These are phyloP conservation scores for Amniculicola lignicola DNA, from an alignment of 495 filamentous ascomycete genomes.

Conservation along the genomic window DNA sequence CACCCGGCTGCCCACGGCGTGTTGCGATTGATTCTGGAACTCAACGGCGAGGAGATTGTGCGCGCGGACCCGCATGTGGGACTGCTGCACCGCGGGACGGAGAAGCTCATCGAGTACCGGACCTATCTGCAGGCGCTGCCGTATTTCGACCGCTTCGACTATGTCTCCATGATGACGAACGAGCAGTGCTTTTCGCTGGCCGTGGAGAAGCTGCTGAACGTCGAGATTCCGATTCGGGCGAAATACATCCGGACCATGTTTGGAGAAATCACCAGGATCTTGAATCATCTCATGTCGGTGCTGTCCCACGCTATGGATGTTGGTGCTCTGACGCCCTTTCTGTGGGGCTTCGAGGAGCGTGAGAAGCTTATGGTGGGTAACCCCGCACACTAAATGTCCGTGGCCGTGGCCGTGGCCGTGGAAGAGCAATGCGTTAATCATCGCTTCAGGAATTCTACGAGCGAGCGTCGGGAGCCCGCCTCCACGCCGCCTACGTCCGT, in stretches of 20 bases:
- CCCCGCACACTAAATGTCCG: too few relatives aligned
- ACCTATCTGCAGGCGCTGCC: slow-evolving; percentile 97
- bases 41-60: slow-evolving; percentile 97
- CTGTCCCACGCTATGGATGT: slow-evolving; percentile 99
- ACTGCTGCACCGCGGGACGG: slow-evolving; percentile 91
- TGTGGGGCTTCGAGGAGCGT: slow-evolving; percentile 99
- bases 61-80: slow-evolving; percentile 96
- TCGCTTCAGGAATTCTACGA: slow-evolving; percentile 91
- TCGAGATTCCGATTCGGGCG: slow-evolving; percentile 91
- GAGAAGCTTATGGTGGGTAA: slow-evolving; percentile 88
- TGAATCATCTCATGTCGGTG: slow-evolving; percentile 98
- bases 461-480: slow-evolving; percentile 94
- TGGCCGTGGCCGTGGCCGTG: not conserved
- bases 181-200: slow-evolving; percentile 95
- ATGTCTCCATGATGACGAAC: slow-evolving; percentile 99
- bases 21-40: slow-evolving; percentile 92
- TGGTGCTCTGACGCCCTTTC: slow-evolving; percentile 93
- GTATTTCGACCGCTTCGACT: slow-evolving; percentile 98
- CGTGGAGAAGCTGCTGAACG: slow-evolving; percentile 96
- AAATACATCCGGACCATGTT: slow-evolving; percentile 98
- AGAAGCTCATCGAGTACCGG: slow-evolving; percentile 99
- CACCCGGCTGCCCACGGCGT: slow-evolving; percentile 99
- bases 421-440: not conserved
- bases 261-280: slow-evolving; percentile 87
- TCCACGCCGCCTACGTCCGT: slow-evolving; percentile 97